Base-by-base conservation (phyloP, 768 basidiomycete genomes). In the Podaxis sp. region DNA sequence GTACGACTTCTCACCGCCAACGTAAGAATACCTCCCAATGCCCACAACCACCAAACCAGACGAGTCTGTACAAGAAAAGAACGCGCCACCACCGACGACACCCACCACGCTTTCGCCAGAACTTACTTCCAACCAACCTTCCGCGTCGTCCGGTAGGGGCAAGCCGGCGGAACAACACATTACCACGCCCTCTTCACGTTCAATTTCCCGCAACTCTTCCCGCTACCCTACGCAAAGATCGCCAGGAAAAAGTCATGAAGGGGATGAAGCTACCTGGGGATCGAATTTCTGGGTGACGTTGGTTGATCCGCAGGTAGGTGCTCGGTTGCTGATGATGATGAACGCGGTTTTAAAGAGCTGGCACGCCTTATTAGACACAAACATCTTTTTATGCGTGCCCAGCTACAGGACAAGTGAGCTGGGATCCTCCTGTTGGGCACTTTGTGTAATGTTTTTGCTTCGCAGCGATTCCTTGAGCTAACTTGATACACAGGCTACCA, bases 231-330 rank as follows among this genome's bases (percentile, higher is more conserved):
- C 70, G 52, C 58, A 71, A 53, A 72, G 64, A 57, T 67, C 70
- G 4, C 70, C 72, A 38, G 59, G 60, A 62, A 64, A 67, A 37
- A 68, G 58, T 30, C 72, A 74, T 48, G 78, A 80, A 58, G 74
- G 70, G 52, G 78, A 82, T 59, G 83, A 82, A 66, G 75, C 83
- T 64, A 83, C 82, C 30, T 95, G 93, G 93, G 93, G 93, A 4
- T 85, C 90, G 28, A 89, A 94, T 73, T 96, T 97, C 72, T 97
- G 95, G 95, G 93, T 96, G 6, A 96, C 95, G 5, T 81, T 96
- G 57, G 84, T 90, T 53, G 95, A 97, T 80, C 95, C 95, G 28
- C 87, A 91, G 82, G 95, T 91, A 72, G 67, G 82, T 81, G 65
- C 44, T 57, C 49, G 61, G 15, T 53, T 57, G 57, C 38, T 37